phyloP scores from a whole-genome alignment of 1,284 basidiomycete species.

The Cutaneotrichosporon sp. region DNA sequence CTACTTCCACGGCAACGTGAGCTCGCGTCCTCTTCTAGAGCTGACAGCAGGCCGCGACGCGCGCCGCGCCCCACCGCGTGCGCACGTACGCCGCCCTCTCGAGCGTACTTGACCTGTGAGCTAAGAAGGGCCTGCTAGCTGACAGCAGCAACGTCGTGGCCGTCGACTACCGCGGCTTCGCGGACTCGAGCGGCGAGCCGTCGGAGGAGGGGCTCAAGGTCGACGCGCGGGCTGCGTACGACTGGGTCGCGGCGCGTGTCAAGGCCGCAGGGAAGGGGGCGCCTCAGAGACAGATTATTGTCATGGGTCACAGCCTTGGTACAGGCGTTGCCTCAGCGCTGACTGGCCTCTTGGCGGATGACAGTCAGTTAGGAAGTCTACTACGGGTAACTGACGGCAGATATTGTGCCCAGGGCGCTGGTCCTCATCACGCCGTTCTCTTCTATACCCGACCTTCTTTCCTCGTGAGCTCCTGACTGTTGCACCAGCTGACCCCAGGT shows the following conservation, averaged over 20 bases:
- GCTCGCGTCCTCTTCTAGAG: conserved; percentile 14
- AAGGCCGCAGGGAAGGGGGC: conserved; percentile 14
- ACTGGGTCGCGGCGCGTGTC: conserved; percentile 63
- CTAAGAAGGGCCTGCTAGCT: conserved; percentile 17
- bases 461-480: conserved; percentile 28
- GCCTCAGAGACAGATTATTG: conserved; percentile 35
- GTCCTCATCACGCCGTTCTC: conserved; percentile 50
- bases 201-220: conserved; percentile 69
- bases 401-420: conserved; percentile 38
- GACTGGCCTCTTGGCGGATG: conserved; percentile 37
- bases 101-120: conserved; percentile 35
- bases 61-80: conserved; percentile 15
- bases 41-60: conserved; percentile 23
- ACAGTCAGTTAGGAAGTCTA: conserved; percentile 36
- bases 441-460: conserved; percentile 40
- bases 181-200: conserved; percentile 77
- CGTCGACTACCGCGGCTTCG: conserved; percentile 92
- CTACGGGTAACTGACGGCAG: conserved; percentile 28
- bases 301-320: conserved; percentile 78
- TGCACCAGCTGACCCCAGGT: conserved; percentile 24
- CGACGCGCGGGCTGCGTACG: conserved; percentile 79
- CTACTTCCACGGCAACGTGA: conserved; percentile 85
- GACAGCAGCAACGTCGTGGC: conserved; percentile 67
- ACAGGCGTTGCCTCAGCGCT: conserved; percentile 71
- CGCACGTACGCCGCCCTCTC: conserved; percentile 9